Base-by-base conservation (phyloP, 2,329 filamentous ascomycete genomes). In the Cryphonectria naterciae region DNA sequence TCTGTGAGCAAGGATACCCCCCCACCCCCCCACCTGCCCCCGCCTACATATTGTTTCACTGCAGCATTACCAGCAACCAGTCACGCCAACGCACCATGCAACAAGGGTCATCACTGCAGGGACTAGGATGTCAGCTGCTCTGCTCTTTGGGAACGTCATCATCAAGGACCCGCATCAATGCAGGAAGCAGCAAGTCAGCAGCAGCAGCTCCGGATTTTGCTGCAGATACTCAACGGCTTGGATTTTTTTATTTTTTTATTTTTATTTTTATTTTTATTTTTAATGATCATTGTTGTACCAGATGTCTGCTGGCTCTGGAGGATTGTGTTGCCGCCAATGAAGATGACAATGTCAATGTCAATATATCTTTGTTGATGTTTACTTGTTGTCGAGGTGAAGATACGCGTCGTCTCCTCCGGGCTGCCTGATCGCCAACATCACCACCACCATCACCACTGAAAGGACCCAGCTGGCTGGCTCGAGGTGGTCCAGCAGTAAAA, bases 71-170 rank as follows among this genome's bases (percentile, higher is more conserved):
- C n/a, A 7, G 15, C 52, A 56, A 28, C 52, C 52, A 56, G 25
- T 56, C 28, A 35, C 54, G 43, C 56, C 58, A 13, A 15, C 32
- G 67, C 49, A 19, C 32, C 37, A 25, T 56, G 52, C 32, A 25
- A 46, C 65, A 58, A 39, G 35, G 46, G n/a, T 37, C 11, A 35
- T 25, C 46, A 25, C 25, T 58, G 61, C 46, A n/a, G 43, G 28
- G 66, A n/a, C 32, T 7, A 25, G 52, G 41, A 41, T 41, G 60
- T 22, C 25, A 52, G 22, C 32, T 52, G 39, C 37, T 54, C 32
- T 52, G 39, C 37, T 54, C 46, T 49, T n/a, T 52, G 69, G 17
- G 17, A 39, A 61, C 58, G 58, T 61, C 58, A 61, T 61, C 58
- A 35, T 19, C 11, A 19, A 32, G 54, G 58, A 61, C 58, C 58